Percentiles rank a stretch among this genome's conserved stretches.
These are phyloP conservation scores for Taiwanofungus camphoratus DNA, from an alignment of 1,284 basidiomycete species.

Conservation along the genomic window DNA sequence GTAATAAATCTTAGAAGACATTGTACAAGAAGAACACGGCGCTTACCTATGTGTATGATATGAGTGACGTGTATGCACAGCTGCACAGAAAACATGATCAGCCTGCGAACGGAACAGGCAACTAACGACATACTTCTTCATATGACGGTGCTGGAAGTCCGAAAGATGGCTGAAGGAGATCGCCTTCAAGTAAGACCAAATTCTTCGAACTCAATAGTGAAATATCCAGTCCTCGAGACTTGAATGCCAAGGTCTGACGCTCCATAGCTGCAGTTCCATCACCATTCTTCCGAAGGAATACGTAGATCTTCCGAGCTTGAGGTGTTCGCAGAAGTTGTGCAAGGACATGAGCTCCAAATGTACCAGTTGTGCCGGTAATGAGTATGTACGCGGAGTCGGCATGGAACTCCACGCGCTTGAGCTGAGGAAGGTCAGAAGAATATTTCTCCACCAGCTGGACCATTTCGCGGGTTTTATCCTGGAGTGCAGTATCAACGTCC, in stretches of 20 bases:
- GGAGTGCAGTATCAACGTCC: not conserved
- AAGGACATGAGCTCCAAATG: conserved; percentile 1
- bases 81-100: not conserved
- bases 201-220: not conserved
- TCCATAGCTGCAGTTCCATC: not conserved
- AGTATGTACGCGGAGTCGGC: not conserved
- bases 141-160: not conserved
- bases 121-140: not conserved
- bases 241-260: not conserved
- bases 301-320: conserved; percentile 22
- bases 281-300: conserved; percentile 1
- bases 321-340: conserved; percentile 39
- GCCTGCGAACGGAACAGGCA: not conserved
- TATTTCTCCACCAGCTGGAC: conserved; percentile 16
- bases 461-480: conserved; percentile 1
- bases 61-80: not conserved
- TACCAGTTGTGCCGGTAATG: conserved; percentile 8
- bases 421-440: conserved; percentile 15
- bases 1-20: not conserved
- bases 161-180: not conserved
- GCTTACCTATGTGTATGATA: not conserved
- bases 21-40: not conserved
- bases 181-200: not conserved
- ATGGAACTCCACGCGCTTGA: not conserved
- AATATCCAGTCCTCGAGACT: not conserved